Evolutionary conservation across 768 basidiomycete species (phyloP), one percentile per base, ranked within the genome.

Genomic region (Lyophyllum shimeji): DNA sequence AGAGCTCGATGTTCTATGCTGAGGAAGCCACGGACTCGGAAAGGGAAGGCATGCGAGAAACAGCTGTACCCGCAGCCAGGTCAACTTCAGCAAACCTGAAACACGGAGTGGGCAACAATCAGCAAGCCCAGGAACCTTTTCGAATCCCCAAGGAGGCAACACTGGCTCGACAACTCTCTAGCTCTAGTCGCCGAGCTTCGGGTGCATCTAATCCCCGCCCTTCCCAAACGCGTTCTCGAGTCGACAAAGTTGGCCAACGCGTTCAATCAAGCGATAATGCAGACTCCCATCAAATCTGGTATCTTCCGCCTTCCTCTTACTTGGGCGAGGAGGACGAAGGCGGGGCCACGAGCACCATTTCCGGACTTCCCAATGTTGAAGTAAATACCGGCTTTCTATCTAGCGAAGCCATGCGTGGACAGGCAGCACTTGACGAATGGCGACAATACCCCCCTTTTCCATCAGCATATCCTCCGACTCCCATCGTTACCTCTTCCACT

Each of bases 391-490:
- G 31, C 9, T 40, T n/a, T 15, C 29, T 46, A 12, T 60, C 34
- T 2, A 53, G 29, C 8, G 56, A 57, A 50, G 55, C 48, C 17
- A 43, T 25, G 46, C 57, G 31, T 3, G 62, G 54, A 25, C 64
- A 68, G 52, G 67, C 75, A 56, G 74, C 64, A 59, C 64, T 67
- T n/a, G 82, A 87, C 39, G 87, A 90, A 60, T 90, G 87, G 87
- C 72, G 86, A 54, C 74, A 81, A 65, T 91, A 90, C 61, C 88
- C 88, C 12, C 75, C 85, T 17, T 86, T 90, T 50, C 89, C 89
- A 27, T 83, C 89, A 4, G 89, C 89, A 31, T 91, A 91, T 63
- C 89, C 88, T 8, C 76, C 86, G 0, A 89, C 86, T 13, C 88
- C 87, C 11, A 61, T 83, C n/a, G 72, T 72, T 20, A 68, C 69